Conservation (phyloP, 2,329 filamentous ascomycete species). For the Pyricularia grisea region DNA sequence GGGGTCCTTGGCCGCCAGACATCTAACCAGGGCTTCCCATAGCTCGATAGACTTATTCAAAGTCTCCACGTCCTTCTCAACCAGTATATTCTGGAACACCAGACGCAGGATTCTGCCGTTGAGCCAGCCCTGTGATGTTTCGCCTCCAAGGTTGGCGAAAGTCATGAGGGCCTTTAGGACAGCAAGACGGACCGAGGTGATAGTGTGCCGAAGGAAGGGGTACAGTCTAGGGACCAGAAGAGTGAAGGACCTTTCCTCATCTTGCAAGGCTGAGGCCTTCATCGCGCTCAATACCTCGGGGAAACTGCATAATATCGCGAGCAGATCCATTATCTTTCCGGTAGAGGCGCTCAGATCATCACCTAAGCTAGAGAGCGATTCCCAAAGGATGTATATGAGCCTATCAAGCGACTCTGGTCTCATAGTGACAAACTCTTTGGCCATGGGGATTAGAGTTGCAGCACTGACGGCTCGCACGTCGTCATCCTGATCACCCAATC, state of each 20-base stretch:
- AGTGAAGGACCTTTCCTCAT: conserved; percentile 83
- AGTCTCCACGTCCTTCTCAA: conserved; percentile 81
- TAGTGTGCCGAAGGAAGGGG: conserved; percentile 92
- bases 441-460: conserved; percentile 93
- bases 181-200: conserved; percentile 87
- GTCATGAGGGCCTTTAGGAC: conserved; percentile 89
- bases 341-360: conserved; percentile 97
- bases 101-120: conserved; percentile 81
- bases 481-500: conserved; percentile 81
- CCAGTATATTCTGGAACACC: conserved; percentile 89
- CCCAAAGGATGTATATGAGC: conserved; percentile 93
- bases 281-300: conserved; percentile 87
- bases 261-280: conserved; percentile 76
- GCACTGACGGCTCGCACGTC: conserved; percentile 96
- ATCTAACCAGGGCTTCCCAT: conserved; percentile 70
- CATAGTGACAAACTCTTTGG: conserved; percentile 84
- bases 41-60: conserved; percentile 77
- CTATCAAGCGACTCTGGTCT: conserved; percentile 68
- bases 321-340: conserved; percentile 94
- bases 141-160: conserved; percentile 78
- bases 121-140: conserved; percentile 80
- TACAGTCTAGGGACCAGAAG: conserved; percentile 89
- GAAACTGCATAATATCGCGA: conserved; percentile 93
- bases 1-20: conserved; percentile 50
- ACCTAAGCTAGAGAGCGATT: conserved; percentile 90